Percentiles rank a stretch among this genome's conserved stretches.
Evolutionary conservation across 345 rosid species (phyloP).

Genomic region (Trapa bicornis): DNA sequence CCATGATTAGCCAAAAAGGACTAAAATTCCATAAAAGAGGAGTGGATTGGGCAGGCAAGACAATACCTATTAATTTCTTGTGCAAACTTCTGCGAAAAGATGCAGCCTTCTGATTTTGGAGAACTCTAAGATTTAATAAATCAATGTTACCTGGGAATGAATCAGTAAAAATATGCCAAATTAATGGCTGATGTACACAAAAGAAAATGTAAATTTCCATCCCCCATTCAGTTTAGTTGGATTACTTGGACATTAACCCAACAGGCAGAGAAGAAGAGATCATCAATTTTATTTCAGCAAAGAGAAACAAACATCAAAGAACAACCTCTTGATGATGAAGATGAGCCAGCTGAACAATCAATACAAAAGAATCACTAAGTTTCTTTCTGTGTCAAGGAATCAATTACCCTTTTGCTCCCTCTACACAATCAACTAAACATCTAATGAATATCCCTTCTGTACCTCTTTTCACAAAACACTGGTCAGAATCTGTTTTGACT

Average conservation of each 20-base stretch:
- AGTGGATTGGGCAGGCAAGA: too few species aligned
- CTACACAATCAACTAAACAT: conserved; percentile 3
- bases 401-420: conserved; percentile 1
- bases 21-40: background rate
- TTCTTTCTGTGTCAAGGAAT: conserved; percentile 9
- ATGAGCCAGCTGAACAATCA: conserved; percentile 13
- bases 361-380: conserved; percentile 36
- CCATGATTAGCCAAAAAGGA: conserved; percentile 3
- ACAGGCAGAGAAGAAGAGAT: conserved; percentile 8
- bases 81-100: background rate
- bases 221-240: background rate
- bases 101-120: too few species aligned
- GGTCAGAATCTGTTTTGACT: conserved; percentile 7
- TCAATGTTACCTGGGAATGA: too few species aligned
- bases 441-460: background rate
- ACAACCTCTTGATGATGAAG: conserved; percentile 10
- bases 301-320: conserved; percentile 15
- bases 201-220: background rate
- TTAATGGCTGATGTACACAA: too few species aligned
- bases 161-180: too few species aligned
- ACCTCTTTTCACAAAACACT: background rate
- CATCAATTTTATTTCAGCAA: conserved; percentile 32
- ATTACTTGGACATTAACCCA: too few species aligned
- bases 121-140: too few species aligned
- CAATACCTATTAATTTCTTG: background rate